These are phyloP conservation scores for Volvariella surrecta DNA, from an alignment of 1,284 basidiomycete species.

Conservation along the genomic window DNA sequence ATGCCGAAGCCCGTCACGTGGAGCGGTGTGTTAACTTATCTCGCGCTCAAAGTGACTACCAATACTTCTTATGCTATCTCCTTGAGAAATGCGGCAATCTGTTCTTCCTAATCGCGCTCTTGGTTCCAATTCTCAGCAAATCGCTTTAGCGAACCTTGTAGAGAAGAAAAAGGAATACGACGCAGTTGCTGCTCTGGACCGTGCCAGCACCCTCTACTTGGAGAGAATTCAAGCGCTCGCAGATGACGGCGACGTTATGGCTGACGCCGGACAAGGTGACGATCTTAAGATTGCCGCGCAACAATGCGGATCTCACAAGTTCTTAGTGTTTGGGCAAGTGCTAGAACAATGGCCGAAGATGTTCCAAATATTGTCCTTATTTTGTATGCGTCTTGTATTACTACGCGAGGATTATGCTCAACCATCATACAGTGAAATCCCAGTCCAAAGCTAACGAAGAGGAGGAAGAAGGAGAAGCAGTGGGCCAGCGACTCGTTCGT, in stretches of 20 bases:
- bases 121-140: conserved; percentile 26
- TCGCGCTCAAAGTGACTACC: conserved; percentile 1
- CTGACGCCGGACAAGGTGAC: conserved; percentile 62
- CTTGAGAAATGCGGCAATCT: conserved; percentile 43
- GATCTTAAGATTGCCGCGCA: conserved; percentile 3
- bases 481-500: conserved; percentile 46
- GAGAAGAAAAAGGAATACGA: conserved; percentile 79
- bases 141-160: conserved; percentile 43
- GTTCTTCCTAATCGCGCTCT: conserved; percentile 32
- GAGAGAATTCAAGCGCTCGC: conserved; percentile 59
- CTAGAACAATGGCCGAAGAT: conserved; percentile 75
- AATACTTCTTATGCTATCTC: too few species aligned
- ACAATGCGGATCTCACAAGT: conserved; percentile 6
- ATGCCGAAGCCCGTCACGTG: background rate
- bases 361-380: conserved; percentile 65
- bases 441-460: conserved; percentile 6
- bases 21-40: background rate
- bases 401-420: background rate
- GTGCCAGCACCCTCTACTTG: conserved; percentile 51
- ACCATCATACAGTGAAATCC: conserved; percentile 1
- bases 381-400: conserved; percentile 36
- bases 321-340: conserved; percentile 63
- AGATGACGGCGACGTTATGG: conserved; percentile 68
- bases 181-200: conserved; percentile 64
- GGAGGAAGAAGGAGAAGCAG: conserved; percentile 17